phyloP scores from a whole-genome alignment of 2,329 filamentous ascomycete species.

The Didymella sp. region DNA sequence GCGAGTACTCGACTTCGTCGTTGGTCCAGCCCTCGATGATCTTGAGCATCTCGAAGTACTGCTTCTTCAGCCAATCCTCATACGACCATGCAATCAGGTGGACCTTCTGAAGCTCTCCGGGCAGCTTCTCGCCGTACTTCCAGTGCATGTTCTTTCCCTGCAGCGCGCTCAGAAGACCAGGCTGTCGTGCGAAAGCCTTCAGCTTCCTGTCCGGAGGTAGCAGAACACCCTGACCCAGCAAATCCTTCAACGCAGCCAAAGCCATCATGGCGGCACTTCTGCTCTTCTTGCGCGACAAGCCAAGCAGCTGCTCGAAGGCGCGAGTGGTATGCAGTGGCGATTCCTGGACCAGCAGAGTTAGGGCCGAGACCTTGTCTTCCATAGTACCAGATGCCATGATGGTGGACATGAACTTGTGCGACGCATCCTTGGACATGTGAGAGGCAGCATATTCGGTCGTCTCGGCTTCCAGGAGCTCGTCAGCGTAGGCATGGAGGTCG shows the following conservation, averaged over 20 bases:
- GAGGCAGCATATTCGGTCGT: conserved; percentile 75
- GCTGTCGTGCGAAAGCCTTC: conserved; percentile 79
- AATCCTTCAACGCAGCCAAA: conserved; percentile 90
- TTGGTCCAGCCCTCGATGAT: conserved; percentile 91
- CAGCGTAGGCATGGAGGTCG: conserved; percentile 72
- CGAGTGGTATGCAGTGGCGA: conserved; percentile 93
- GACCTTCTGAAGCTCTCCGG: conserved; percentile 73
- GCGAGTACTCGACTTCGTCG: conserved; percentile 93
- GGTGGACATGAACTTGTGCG: conserved; percentile 93
- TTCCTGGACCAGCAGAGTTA: conserved; percentile 94
- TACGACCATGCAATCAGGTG: conserved; percentile 90
- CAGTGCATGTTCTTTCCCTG: conserved; percentile 69
- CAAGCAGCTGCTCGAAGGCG: conserved; percentile 83
- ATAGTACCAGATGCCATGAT: conserved; percentile 97
- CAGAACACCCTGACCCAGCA: conserved; percentile 86
- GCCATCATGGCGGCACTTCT: conserved; percentile 91
- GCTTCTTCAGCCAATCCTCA: conserved; percentile 93
- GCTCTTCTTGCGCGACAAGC: conserved; percentile 88
- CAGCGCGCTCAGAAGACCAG: conserved; percentile 74
- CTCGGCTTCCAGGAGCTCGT: conserved; percentile 77
- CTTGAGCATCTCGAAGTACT: conserved; percentile 92
- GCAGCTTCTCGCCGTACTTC: conserved; percentile 73
- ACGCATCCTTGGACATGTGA: conserved; percentile 78
- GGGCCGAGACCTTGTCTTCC: conserved; percentile 93
- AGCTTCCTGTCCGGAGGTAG: conserved; percentile 84